Evolutionary conservation across 2,329 filamentous ascomycete species (phyloP), one percentile per base, ranked within the genome.

Genomic region (Paecilomyces sp.): DNA sequence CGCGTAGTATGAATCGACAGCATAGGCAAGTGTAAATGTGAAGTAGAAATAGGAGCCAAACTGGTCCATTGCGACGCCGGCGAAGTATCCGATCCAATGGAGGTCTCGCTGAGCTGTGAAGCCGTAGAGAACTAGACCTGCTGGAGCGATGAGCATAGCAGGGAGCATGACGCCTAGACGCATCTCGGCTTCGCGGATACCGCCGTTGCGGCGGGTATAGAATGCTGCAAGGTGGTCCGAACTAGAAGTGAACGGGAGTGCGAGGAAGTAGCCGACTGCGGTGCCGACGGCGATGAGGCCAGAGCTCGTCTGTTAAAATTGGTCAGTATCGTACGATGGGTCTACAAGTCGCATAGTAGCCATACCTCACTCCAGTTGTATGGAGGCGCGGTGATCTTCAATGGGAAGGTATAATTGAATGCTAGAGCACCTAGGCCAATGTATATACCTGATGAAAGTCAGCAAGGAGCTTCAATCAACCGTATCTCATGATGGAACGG

Each of bases 1-100:
- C 34, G 79, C 75, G 22, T 80, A 81, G 69, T 86, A 84, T 57
- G 78, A 81, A 66, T 86, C 84, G 41, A 86, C 80, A 1, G 84
- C 83, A 65, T 87, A 86, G 2, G 83, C 84, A 8, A 87, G 75
- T 11, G 83, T 82, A 65, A 85, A 83, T 13, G 79, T 81, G 68
- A 83, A 83, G 68, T 78, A 84, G 64, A 83, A 84, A 69, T 82
- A 84, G 3, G 75, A 75, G 22, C 75, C 74, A 70, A 78, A 83
- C 58, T 80, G 78, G 11, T 74, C 72, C 72, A 83, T 74, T n/a
- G 70, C 77, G 3, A 80, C 77, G 6, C 79, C 81, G 13, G 76
- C 68, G 61, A 83, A 82, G 70, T 81, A 84, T 5, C 68, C 71
- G 30, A 70, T 64, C 71, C 71, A 73, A 61, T 74, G 71, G 8